Conservation (phyloP, 2,329 filamentous ascomycete genomes). For the Paecilomyces dactylethromorphus region DNA sequence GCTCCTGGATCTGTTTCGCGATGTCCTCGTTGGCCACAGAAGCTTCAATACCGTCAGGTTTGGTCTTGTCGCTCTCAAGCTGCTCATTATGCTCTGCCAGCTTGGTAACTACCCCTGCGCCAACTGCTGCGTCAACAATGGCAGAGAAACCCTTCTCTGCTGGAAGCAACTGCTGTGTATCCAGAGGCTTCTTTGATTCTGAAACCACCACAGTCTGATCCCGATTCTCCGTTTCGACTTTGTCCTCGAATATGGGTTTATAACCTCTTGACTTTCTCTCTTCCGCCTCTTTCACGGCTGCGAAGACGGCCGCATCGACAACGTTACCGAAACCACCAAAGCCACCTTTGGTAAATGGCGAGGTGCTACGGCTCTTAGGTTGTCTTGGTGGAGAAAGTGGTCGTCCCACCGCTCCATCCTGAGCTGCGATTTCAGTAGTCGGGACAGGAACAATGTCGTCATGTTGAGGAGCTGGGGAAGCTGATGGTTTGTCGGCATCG, state of each 20-base stretch:
- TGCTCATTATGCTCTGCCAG: not conserved
- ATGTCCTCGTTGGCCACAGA: not conserved
- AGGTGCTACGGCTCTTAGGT: not conserved
- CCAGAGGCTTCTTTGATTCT: not conserved
- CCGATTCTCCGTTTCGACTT: not conserved
- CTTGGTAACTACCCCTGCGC: not conserved
- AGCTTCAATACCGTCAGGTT: not conserved
- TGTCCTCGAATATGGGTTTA: not conserved
- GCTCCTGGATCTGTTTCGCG: not conserved
- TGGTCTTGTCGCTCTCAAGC: not conserved
- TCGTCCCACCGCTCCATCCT: not conserved
- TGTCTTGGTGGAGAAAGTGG: not conserved
- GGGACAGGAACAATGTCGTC: not conserved
- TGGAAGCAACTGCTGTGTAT: not conserved
- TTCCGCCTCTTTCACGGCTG: not conserved
- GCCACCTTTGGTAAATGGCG: not conserved
- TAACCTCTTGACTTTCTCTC: not conserved
- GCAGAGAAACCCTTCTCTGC: not conserved
- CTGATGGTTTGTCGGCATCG: not conserved
- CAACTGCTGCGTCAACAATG: not conserved
- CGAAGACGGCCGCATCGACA: conserved; percentile 4
- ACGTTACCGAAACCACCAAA: conserved; percentile 4
- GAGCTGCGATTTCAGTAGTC: not conserved
- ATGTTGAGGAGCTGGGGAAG: not conserved
- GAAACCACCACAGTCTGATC: not conserved